These are phyloP conservation scores for sunflower (Helianthus annuus) DNA, from an alignment of 129 eudicot species.

Conservation along the genomic window DNA sequence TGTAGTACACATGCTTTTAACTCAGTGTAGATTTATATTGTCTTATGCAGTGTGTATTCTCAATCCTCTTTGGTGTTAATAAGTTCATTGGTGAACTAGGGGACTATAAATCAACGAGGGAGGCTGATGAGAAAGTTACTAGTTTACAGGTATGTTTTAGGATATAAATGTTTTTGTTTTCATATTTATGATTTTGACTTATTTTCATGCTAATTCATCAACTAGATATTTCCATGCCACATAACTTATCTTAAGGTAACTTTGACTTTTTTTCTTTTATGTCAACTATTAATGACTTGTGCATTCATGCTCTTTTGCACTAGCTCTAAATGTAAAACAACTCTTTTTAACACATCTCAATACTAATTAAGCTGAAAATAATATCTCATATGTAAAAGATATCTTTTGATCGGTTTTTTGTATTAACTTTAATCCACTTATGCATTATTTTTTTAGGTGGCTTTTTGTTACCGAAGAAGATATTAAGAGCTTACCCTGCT, in stretches of 20 bases:
- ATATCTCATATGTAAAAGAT: conserved; percentile 7
- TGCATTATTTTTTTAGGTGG: conserved; percentile 52
- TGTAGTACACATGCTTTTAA: no score
- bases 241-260: conserved; percentile 3
- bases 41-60: conserved; percentile 6
- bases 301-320: neutral
- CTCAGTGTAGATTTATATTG: neutral
- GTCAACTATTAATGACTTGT: neutral
- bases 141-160: no score
- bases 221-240: conserved; percentile 10
- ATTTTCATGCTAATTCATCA: neutral
- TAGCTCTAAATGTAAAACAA: neutral
- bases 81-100: conserved; percentile 47
- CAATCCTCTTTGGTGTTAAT: conserved; percentile 24
- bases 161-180: conserved; percentile 35
- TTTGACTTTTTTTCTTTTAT: no score
- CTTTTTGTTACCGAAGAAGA: conserved; percentile 96
- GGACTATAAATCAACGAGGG: conserved; percentile 88
- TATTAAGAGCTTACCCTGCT: conserved; percentile 78
- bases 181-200: neutral
- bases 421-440: conserved; percentile 11
- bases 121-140: no score
- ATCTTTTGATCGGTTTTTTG: neutral
- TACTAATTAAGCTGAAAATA: neutral
- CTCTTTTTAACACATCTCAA: neutral